Evolutionary conservation across 1,284 basidiomycete genomes (phyloP), one percentile per base, ranked within the genome.

Genomic region (Ceratobasidium sp.): DNA sequence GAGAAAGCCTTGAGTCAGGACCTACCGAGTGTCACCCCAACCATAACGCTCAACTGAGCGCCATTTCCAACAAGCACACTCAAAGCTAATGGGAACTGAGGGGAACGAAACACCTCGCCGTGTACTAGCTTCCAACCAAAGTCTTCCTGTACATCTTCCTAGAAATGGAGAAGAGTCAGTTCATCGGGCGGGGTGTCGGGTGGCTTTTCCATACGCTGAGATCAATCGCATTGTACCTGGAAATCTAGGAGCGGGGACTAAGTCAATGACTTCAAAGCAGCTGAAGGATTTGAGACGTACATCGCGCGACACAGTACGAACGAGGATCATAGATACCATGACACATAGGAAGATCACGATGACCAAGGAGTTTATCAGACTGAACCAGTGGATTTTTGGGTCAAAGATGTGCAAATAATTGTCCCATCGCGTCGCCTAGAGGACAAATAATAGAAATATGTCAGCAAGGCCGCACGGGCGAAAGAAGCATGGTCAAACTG

Each of bases 61-160:
- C 97, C 97, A 81, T 96, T 98, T 10, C 97, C 97, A 35, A 95
- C 91, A 84, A 96, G 89, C 62, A 97, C 90, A 2, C 95, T 92
- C 6, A 99, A 87, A 14, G 94, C 82, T 89, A 97, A 91, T 0
- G 95, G 90, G 77, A 93, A 89, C 65, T 87, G 85, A 0, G 97
- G 97, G 3, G 93, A 87, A 41, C 97, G 91, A 88, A 98, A 99
- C 18, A 99, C 95, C 85, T 99, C 97, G 41, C 96, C 96, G 82
- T 98, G 96, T 12, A 99, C 91, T 23, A 97, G 89, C 83, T 99
- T 99, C 97, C 97, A 99, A 3, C 97, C 97, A 88, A 94, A 98
- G 82, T 99, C 97, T 85, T 98, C 96, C 86, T 98, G 96, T 0
- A 98, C 94, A 81, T 98, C 96, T 84, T 99, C 97, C 91, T 95